These are phyloP conservation scores for Tephrocybe sp. DNA, from an alignment of 768 basidiomycete species.

Conservation along the genomic window DNA sequence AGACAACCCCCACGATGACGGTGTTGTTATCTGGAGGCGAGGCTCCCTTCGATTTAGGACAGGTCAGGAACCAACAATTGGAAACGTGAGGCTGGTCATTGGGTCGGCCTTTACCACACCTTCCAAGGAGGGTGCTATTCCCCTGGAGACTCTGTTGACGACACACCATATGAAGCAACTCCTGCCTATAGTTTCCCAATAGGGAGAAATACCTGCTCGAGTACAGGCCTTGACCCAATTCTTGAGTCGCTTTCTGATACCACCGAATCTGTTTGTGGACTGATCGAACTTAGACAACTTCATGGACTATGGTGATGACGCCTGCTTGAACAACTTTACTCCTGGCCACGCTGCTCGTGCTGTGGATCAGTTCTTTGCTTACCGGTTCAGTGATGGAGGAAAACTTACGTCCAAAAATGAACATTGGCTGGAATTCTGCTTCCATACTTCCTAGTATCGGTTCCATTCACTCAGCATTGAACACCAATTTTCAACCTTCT, in stretches of 20 bases:
- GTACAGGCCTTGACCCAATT: conserved; percentile 35
- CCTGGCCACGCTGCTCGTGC: conserved; percentile 26
- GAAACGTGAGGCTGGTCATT: conserved; percentile 43
- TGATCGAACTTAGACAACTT: conserved; percentile 27
- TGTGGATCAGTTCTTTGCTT: no score
- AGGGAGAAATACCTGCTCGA: conserved; percentile 28
- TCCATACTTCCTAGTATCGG: no score
- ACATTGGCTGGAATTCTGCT: no score
- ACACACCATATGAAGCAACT: conserved; percentile 38
- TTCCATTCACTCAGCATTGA: no score
- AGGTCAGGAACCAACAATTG: background rate
- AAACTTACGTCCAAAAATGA: no score
- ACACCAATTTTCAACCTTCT: no score
- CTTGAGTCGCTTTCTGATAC: conserved; percentile 23
- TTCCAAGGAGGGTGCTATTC: conserved; percentile 38
- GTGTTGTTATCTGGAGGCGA: conserved; percentile 42
- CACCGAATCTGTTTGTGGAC: background rate
- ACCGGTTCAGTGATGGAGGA: no score
- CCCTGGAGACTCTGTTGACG: conserved; percentile 37
- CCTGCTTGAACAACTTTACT: conserved; percentile 44
- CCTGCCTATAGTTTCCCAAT: conserved; percentile 35
- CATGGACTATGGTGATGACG: conserved; percentile 48
- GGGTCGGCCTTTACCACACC: conserved; percentile 48
- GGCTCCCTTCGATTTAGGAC: conserved; percentile 30
- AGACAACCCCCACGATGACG: conserved; percentile 36